These are phyloP conservation scores for Filosporella fistucella DNA, from an alignment of 495 filamentous ascomycete species.

Conservation along the genomic window DNA sequence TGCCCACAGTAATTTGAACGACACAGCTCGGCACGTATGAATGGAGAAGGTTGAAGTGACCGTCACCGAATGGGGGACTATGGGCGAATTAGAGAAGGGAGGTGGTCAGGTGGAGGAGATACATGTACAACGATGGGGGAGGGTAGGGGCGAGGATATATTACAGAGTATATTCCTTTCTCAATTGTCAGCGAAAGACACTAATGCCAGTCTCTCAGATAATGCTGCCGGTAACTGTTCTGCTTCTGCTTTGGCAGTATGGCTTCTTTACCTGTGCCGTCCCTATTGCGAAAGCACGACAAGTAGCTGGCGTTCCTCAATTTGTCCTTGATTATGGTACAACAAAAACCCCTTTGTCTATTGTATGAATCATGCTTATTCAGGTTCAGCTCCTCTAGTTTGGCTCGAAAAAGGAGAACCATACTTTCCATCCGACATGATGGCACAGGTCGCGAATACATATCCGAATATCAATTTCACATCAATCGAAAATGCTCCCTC, in stretches of 20 bases:
- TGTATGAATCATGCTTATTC: neutral
- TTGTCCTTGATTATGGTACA: constrained; percentile 39
- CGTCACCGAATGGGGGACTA: neutral
- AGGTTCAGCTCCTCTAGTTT: constrained; percentile 69
- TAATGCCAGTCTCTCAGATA: constrained; percentile 6
- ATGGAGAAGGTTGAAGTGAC: constrained; percentile 10
- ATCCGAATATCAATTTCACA: constrained; percentile 66
- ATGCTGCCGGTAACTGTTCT: constrained; percentile 4
- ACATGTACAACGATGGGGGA: neutral
- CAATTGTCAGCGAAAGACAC: neutral
- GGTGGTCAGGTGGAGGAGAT: neutral
- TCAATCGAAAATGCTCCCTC: constrained; percentile 50
- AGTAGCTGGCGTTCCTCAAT: constrained; percentile 34
- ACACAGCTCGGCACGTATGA: constrained; percentile 2
- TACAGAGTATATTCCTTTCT: constrained; percentile 9
- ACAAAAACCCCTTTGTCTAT: neutral
- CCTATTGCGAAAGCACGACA: constrained; percentile 2
- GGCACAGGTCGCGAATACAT: constrained; percentile 78
- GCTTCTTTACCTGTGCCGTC: constrained; percentile 5
- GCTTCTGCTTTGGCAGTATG: constrained; percentile 11
- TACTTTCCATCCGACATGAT: constrained; percentile 91
- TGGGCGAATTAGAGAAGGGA: constrained; percentile 15
- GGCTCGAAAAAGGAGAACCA: constrained; percentile 79
- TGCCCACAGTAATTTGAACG: neutral
- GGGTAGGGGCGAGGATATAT: constrained; percentile 2